Percentiles rank a stretch among this genome's conserved stretches.
These are phyloP conservation scores for Colletotrichum sidae DNA, from an alignment of 2,329 filamentous ascomycete genomes.

Conservation along the genomic window DNA sequence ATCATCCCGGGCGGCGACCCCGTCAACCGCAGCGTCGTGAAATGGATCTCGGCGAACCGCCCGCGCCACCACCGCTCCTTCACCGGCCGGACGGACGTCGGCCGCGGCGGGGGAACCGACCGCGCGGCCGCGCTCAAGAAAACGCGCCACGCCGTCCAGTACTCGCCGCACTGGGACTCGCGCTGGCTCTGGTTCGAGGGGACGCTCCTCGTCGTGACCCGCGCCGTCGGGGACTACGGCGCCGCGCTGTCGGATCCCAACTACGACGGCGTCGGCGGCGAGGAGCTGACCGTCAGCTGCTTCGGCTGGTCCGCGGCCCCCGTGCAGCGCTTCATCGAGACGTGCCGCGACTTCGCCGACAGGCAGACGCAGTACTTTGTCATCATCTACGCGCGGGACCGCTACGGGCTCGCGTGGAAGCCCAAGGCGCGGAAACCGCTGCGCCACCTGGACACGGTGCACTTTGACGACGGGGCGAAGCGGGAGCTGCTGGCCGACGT, in stretches of 20 bases:
- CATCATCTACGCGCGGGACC: conserved; percentile 59
- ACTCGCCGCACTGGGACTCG: conserved; percentile 57
- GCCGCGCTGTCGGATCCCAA: conserved; percentile 52
- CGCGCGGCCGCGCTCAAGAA: conserved; percentile 55
- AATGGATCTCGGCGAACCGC: conserved; percentile 57
- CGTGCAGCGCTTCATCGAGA: conserved; percentile 57
- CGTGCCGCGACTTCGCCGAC: conserved; percentile 60
- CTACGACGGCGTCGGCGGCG: conserved; percentile 59
- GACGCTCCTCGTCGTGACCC: conserved; percentile 57
- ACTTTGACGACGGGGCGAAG: conserved; percentile 60
- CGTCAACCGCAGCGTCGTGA: conserved; percentile 57
- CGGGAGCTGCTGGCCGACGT: conserved; percentile 61
- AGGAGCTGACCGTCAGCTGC: conserved; percentile 61
- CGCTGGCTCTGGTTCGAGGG: conserved; percentile 63
- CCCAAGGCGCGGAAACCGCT: conserved; percentile 61
- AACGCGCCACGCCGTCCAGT: conserved; percentile 54
- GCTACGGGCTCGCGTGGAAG: conserved; percentile 61
- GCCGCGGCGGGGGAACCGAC: conserved; percentile 45
- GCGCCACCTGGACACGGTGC: conserved; percentile 61
- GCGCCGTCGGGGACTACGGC: conserved; percentile 53
- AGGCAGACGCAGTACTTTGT: conserved; percentile 61
- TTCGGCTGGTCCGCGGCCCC: conserved; percentile 63
- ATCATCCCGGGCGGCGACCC: conserved; percentile 57
- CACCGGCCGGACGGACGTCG: conserved; percentile 56
- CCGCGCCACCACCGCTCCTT: conserved; percentile 54